These are phyloP conservation scores for Lavandula angustifolia DNA, from an alignment of 257 asterid species.

Conservation along the genomic window DNA sequence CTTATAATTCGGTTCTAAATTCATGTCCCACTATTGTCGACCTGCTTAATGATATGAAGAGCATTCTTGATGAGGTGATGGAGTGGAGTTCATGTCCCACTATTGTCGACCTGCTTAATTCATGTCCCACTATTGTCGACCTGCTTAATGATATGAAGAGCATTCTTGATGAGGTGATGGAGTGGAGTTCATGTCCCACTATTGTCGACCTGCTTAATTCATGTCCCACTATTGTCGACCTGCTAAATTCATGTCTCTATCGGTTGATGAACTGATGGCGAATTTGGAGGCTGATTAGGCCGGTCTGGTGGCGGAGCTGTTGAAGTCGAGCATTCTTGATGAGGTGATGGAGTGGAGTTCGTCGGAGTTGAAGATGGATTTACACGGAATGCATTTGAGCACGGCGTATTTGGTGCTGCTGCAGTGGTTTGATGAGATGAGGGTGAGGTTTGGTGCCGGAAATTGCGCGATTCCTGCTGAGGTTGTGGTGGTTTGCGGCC, in stretches of 20 bases:
- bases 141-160: conserved; percentile 53
- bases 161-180: too few relatives aligned
- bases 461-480: conserved; percentile 45
- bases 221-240: conserved; percentile 49
- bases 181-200: too few relatives aligned
- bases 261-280: conserved; percentile 49
- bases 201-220: too few relatives aligned
- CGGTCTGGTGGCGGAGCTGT: conserved; percentile 53
- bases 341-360: conserved; percentile 57
- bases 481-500: conserved; percentile 70
- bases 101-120: conserved; percentile 54
- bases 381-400: conserved; percentile 88
- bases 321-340: conserved; percentile 49
- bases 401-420: conserved; percentile 70
- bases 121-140: conserved; percentile 52
- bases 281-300: conserved; percentile 51
- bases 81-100: conserved; percentile 67
- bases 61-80: too few relatives aligned
- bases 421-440: conserved; percentile 69
- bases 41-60: conserved; percentile 52
- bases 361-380: conserved; percentile 70
- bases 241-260: conserved; percentile 58
- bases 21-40: conserved; percentile 55
- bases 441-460: conserved; percentile 37
- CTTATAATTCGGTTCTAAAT: conserved; percentile 73